Conservation (phyloP, 441 rosid species). For the Iberis amara region DNA sequence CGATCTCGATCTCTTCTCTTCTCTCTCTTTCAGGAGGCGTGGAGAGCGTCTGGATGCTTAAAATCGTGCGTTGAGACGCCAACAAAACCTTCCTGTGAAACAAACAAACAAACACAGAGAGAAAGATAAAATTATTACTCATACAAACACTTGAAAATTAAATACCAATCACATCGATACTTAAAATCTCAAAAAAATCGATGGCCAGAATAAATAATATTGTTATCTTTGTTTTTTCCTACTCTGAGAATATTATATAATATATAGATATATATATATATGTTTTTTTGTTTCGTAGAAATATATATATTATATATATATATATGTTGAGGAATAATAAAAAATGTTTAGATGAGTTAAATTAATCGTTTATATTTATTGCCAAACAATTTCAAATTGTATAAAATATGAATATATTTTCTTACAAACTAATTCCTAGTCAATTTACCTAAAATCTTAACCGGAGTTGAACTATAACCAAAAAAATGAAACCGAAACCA, state of each 20-base stretch:
- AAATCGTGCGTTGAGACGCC: slow-evolving; percentile 31
- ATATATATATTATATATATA: no score
- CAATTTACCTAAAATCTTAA: no score
- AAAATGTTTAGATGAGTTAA: no score
- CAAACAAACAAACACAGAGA: slow-evolving; percentile 1
- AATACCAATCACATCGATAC: slow-evolving; percentile 17
- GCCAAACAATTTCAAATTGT: no score
- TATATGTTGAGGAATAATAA: no score
- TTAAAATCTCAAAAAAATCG: slow-evolving; percentile 15
- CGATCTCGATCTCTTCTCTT: slow-evolving; percentile 30
- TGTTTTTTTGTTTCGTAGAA: no score
- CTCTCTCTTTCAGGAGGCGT: slow-evolving; percentile 28
- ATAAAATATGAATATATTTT: no score
- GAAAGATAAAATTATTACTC: neutral
- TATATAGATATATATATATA: no score
- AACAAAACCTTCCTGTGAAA: slow-evolving; percentile 16
- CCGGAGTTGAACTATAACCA: no score
- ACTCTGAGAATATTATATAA: neutral
- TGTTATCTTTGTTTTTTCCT: neutral
- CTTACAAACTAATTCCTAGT: no score
- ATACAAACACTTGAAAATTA: neutral
- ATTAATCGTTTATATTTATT: no score
- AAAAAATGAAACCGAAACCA: no score
- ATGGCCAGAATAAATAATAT: slow-evolving; percentile 21
- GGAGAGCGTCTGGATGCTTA: slow-evolving; percentile 26